phyloP scores from a whole-genome alignment of 2,329 filamentous ascomycete genomes.

The Penicillium sp. region DNA sequence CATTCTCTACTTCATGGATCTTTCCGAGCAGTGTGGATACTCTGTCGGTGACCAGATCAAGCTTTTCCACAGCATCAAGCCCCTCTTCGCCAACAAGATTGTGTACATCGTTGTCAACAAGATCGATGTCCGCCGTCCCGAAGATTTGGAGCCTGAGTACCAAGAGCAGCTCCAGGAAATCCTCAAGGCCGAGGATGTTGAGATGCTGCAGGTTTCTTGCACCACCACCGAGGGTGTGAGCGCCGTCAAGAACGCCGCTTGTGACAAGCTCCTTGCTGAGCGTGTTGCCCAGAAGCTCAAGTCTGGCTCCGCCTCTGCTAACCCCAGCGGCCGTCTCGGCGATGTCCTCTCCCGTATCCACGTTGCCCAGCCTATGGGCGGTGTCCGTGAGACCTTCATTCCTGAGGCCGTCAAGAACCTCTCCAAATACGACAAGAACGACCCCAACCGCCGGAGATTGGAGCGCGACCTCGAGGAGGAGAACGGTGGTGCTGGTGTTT shows the following conservation, averaged over 20 bases:
- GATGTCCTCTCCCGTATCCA: slow-evolving; percentile 94
- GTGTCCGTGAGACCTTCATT: slow-evolving; percentile 80
- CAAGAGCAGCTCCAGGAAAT: slow-evolving; percentile 77
- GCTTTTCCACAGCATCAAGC: slow-evolving; percentile 95
- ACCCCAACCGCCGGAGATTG: slow-evolving; percentile 77
- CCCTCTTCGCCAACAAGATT: slow-evolving; percentile 94
- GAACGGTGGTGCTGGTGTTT: slow-evolving; percentile 93
- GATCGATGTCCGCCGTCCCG: slow-evolving; percentile 86
- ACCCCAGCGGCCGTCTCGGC: slow-evolving; percentile 76
- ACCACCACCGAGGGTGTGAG: slow-evolving; percentile 93
- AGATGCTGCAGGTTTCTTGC: slow-evolving; percentile 91
- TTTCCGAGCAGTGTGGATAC: slow-evolving; percentile 96
- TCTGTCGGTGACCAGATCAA: slow-evolving; percentile 89
- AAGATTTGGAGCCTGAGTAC: slow-evolving; percentile 78
- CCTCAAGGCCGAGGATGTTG: slow-evolving; percentile 83
- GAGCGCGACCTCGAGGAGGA: slow-evolving; percentile 88
- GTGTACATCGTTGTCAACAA: slow-evolving; percentile 98
- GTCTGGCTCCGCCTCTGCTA: slow-evolving; percentile 73
- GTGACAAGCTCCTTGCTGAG: slow-evolving; percentile 88
- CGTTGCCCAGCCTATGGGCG: slow-evolving; percentile 89
- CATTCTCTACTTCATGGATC: slow-evolving; percentile 97
- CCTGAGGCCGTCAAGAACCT: slow-evolving; percentile 78
- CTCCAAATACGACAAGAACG: slow-evolving; percentile 87
- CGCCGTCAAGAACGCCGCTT: slow-evolving; percentile 90
- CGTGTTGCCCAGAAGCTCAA: slow-evolving; percentile 95